Base-by-base conservation (phyloP, 768 basidiomycete genomes). In the Podaxis rugospora region DNA sequence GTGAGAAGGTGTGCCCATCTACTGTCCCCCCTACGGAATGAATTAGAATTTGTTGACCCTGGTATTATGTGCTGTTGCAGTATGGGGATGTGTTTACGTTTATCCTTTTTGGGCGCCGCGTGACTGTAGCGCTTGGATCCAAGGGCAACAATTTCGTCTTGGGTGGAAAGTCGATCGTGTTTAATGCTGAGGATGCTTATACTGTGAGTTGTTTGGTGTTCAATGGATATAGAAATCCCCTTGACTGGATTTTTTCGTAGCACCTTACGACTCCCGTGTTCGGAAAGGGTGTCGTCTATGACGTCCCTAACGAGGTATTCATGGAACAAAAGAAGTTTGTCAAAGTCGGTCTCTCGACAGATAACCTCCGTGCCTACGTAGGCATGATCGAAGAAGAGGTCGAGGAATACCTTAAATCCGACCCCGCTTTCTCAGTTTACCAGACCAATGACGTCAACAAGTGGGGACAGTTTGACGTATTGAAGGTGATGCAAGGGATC, bases 281-380 rank as follows among this genome's bases (percentile, higher is more conserved):
- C 68, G 97, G 97, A 49, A 94, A 93, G 69, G 95, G 93, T 51
- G 97, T 99, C 50, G 95, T 98, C 10, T 99, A 98, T 71, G 97
- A 98, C 67, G 87, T 92, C 54, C 96, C 97, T 35, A 98, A 98
- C 72, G 92, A 95, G 51, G 76, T 91, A 49, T 88, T 99, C 74
- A 98, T 99, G 95, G 95, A 99, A 68, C 97, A 99, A 73, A 99
- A 99, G 82, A 91, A 90, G 71, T 98, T 98, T 69, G 89, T 98
- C 74, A 99, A 99, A 77, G 87, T 94, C 63, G 95, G 97, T 23
- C 85, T 99, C 21, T 92, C 94, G 10, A 86, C 85, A 11, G 95
- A 98, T 27, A 95, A 95, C 74, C 86, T 99, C 73, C 85, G 88
- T 46, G 80, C 86, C 32, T 98, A 99, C 55, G 81, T 87, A 18